Evolutionary conservation across 352 stramenopile species (phyloP).

Genomic region (Globisporangium irregulare): DNA sequence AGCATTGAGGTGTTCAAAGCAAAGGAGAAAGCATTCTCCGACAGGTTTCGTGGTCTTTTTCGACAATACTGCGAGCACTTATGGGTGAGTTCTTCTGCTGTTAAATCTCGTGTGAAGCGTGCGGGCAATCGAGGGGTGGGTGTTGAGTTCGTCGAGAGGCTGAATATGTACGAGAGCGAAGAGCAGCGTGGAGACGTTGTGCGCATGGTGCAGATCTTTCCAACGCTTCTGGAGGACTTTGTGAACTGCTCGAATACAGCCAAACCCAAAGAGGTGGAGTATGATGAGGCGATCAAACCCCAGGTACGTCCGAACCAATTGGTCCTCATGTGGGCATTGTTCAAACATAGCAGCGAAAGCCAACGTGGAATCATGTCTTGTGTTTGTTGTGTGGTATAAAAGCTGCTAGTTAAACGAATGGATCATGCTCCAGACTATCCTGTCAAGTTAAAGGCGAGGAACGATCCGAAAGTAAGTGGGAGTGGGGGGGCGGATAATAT

Average conservation of each 20-base stretch:
- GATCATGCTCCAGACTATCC: neutral
- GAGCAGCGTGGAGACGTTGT: conserved; percentile 30
- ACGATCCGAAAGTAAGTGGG: neutral
- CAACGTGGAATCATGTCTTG: neutral
- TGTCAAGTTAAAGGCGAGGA: neutral
- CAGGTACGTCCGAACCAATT: neutral
- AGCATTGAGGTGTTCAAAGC: conserved; percentile 15
- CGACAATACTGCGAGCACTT: conserved; percentile 22
- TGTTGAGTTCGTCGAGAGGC: neutral
- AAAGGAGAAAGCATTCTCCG: conserved; percentile 19
- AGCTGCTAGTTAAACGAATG: neutral
- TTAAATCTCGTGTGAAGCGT: neutral
- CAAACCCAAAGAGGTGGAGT: neutral
- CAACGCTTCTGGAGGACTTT: conserved; percentile 48
- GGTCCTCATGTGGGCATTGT: neutral
- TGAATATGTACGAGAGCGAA: conserved; percentile 16
- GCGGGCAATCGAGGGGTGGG: neutral
- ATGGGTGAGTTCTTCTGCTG: neutral
- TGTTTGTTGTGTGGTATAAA: neutral
- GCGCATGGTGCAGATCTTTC: conserved; percentile 48
- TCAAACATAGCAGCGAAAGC: neutral
- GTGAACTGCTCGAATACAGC: conserved; percentile 11
- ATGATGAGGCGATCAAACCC: neutral
- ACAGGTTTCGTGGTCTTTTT: conserved; percentile 22
- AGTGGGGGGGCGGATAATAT: neutral